Evolutionary conservation across 1,284 basidiomycete species (phyloP).

Genomic region (Calocybe gambosa): DNA sequence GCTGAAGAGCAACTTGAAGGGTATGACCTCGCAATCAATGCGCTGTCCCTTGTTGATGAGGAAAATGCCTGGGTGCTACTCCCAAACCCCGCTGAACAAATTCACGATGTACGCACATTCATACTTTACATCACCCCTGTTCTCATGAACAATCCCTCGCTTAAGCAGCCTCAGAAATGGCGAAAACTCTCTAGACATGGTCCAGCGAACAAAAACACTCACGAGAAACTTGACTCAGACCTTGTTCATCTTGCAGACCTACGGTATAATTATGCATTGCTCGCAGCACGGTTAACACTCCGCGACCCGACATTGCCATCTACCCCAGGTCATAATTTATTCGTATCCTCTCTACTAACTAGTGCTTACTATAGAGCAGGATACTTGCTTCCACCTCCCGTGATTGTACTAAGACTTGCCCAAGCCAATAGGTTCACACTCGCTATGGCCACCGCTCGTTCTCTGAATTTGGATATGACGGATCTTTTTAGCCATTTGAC

Average conservation of each 20-base stretch:
- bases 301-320: conserved; percentile 34
- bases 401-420: conserved; percentile 77
- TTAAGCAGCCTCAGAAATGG: conserved; percentile 47
- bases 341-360: background rate
- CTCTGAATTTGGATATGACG: conserved; percentile 80
- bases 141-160: conserved; percentile 23
- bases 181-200: conserved; percentile 71
- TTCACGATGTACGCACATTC: conserved; percentile 30
- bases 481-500: conserved; percentile 80
- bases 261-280: conserved; percentile 76
- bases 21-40: conserved; percentile 86
- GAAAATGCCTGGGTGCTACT: conserved; percentile 83
- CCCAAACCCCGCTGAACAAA: conserved; percentile 39
- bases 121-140: conserved; percentile 3
- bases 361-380: conserved; percentile 35
- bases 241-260: conserved; percentile 81
- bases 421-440: conserved; percentile 77
- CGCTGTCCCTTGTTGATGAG: conserved; percentile 76
- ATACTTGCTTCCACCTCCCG: conserved; percentile 57
- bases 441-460: conserved; percentile 75
- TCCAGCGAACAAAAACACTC: conserved; percentile 66
- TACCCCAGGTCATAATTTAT: conserved; percentile 28
- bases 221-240: conserved; percentile 62
- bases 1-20: conserved; percentile 77
- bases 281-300: conserved; percentile 71